Base-by-base conservation (phyloP, 192 early-diverging fungal genomes). In the Chytriomyces confervae region DNA sequence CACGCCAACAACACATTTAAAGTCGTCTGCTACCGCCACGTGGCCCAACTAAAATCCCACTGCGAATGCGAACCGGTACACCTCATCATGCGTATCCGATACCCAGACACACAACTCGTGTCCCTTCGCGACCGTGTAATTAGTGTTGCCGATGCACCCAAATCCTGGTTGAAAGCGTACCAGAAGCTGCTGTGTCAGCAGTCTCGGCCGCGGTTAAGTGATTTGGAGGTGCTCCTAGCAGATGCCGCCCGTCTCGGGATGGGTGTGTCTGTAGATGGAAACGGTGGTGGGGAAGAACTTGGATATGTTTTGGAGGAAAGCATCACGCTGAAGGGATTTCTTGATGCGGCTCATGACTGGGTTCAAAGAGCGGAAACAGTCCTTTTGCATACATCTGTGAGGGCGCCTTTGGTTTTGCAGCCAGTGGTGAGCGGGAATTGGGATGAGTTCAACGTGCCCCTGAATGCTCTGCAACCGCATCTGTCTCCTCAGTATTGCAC, bases 1-100 rank as follows among this genome's bases (percentile, higher is more conserved):
- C 62, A 36, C 29, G 29, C 2, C 29, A 36, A 36, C 53, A 91
- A 90, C 81, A 85, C 87, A 23, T 75, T 86, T 44, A 90, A 90
- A 73, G 86, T 94, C 49, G 79, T 83, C 10, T 95, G 94, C 62
- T 75, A 90, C 18, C 81, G 84, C 3, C 95, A 95, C 72, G 83
- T 85, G 20, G 78, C 83, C 7, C 82, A 85, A 72, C 81, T 86
- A 79, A 68, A 72, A 27, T 6, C 9, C 29, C 44, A 72, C 48
- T 91, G 90, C 81, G 79, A 84, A 62, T 91, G 90, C 72, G 57
- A 24, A 13, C 68, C 69, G 0, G 62, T 69, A 46, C 36, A 69
- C 7, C 85, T 85, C 47, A 75, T 77, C 1, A 78, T 92, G 49
- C 79, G 81, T 53, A 46, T 84, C 11, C 89, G 91, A 11, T 88